Base-by-base conservation (phyloP, 768 basidiomycete genomes). In the Podaxis pistillaris region DNA sequence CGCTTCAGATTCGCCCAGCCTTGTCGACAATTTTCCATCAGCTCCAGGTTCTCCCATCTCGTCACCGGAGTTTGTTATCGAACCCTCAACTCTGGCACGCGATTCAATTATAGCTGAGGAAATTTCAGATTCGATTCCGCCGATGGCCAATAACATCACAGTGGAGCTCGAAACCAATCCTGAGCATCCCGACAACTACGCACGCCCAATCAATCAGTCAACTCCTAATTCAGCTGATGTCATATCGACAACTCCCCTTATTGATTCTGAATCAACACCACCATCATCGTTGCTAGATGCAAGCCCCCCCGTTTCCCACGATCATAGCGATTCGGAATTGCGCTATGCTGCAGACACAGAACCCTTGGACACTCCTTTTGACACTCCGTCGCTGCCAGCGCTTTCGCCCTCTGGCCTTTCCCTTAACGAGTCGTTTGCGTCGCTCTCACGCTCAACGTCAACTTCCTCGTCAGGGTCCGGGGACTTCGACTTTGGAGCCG, bases 391-490 rank as follows among this genome's bases (percentile, higher is more conserved):
- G 7, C 68, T 76, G 60, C 76, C 73, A 37, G 69, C 70, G 26
- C 74, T 70, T 60, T 76, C 77, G 26, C 68, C 67, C 13, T 63
- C 67, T 3, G 63, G 58, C 24, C 24, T 24, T 28, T 56, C 56
- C 38, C 62, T 60, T 5, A 38, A 38, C 50, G 58, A 51, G 22
- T 59, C 58, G 0, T 41, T 70, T 9, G 70, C 71, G 67, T 71
- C 78, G 4, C 72, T 79, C 64, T 81, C 83, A 65, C 77, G 78
- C 36, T 78, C 82, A 11, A 70, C 73, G 8, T 78, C 78, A 6
- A 68, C 69, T 53, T 76, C 72, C 22, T 77, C 77, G 0, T 66
- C 65, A 51, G 69, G 68, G 57, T 81, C 77, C 26, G 58, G 47
- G 19, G 58, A 51, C 12, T 61, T 71, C 40, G 72, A 65, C 37